Base-by-base conservation (phyloP, 2,329 filamentous ascomycete genomes). In the Penicillium sp. region DNA sequence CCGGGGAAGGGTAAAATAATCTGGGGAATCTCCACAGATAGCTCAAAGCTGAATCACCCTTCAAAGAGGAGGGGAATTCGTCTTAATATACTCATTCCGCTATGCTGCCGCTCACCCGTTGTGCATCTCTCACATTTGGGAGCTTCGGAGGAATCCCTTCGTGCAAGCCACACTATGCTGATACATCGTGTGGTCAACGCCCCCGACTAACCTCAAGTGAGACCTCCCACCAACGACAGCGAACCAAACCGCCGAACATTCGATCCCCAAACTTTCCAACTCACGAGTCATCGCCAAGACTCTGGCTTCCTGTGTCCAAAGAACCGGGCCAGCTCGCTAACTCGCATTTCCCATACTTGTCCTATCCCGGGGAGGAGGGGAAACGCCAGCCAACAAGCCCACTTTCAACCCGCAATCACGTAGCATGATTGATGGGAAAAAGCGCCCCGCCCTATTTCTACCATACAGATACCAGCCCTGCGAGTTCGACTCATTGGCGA, bases 11-110 rank as follows among this genome's bases (percentile, higher is more conserved):
- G 13, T 30, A 68, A 64, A 57, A 66, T 55, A 57, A 65, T 70
- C 67, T 58, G 66, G 66, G 62, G 68, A 69, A 69, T 67, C 57
- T 66, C 64, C 66, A 65, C 63, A 62, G 46, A 58, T 16, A 52
- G 35, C 26, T 19, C 28, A 53, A 52, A 37, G 30, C 49, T 52
- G 33, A 25, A 52, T n/a, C 13, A 22, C 35, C 6, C 2, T 8
- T 33, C 22, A 14, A 11, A 30, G 8, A 40, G 35, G 35, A 16
- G 35, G 51, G 40, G 25, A 11, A 4, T 13, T 14, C 11, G n/a
- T 26, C 51, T 53, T 42, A 13, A 53, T 53, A 53, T 53, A 53
- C 51, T 42, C 6, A 33, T 11, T 33, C 8, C 30, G 10, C 30
- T 33, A 8, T 7, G 11, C 26, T 11, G 48, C 11, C 33, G 48